Conservation (phyloP, 441 rosid species). For the Iberis amara region DNA sequence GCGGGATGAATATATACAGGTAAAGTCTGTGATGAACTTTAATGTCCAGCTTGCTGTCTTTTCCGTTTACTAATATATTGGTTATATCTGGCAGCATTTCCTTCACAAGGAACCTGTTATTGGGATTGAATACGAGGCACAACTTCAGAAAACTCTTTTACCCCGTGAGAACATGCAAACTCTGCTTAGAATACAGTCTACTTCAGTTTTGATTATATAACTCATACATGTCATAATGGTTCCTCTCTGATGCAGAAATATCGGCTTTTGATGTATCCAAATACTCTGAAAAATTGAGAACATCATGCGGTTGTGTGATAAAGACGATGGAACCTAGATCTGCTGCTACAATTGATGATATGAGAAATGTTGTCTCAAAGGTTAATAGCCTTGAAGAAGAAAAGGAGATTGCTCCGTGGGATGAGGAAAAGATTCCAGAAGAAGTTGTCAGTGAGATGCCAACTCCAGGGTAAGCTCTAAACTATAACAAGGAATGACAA, state of each 20-base stretch:
- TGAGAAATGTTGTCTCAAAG: constrained; percentile 47
- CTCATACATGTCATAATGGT: constrained; percentile 6
- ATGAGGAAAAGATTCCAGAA: constrained; percentile 84
- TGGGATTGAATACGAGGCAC: constrained; percentile 90
- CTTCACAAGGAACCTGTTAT: constrained; percentile 85
- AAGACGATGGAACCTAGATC: constrained; percentile 80
- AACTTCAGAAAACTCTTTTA: constrained; percentile 79
- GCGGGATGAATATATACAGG: constrained; percentile 87
- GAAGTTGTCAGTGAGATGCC: constrained; percentile 72
- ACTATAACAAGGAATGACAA: constrained; percentile 1
- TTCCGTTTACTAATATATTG: constrained; percentile 6
- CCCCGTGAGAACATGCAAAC: constrained; percentile 63
- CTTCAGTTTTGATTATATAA: background rate
- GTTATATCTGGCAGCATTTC: constrained; percentile 65
- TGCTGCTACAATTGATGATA: constrained; percentile 62
- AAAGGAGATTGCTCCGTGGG: constrained; percentile 69
- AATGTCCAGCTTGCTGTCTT: constrained; percentile 3
- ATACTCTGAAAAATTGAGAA: constrained; percentile 67
- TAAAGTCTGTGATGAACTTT: constrained; percentile 30
- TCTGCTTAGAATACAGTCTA: constrained; percentile 15
- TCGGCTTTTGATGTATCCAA: constrained; percentile 69
- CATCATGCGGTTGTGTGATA: constrained; percentile 74
- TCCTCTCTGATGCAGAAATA: constrained; percentile 48
- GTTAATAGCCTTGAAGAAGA: constrained; percentile 57
- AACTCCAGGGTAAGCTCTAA: constrained; percentile 59